Base-by-base conservation (phyloP, 208 protist species). In the Naegleria lovaniensis region DNA sequence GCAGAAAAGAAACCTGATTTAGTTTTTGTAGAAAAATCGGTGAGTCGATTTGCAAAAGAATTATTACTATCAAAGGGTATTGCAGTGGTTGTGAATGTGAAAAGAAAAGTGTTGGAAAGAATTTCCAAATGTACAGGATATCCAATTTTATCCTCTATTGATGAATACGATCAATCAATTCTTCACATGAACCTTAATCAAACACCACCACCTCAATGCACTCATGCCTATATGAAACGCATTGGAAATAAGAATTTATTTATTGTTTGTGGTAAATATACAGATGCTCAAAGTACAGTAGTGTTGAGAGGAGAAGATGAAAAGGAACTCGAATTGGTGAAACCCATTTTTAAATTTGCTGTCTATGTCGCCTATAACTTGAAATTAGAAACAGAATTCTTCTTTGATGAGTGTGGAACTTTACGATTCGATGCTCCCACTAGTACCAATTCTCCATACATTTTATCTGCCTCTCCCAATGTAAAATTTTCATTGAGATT, bases 361-460 rank as follows among this genome's bases (percentile, higher is more conserved):
- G 33, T 58, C 58, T 88, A 58, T 88, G 41, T 58, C 15, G 84
- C 84, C 11, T 88, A 88, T 25, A 52, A 88, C 55, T 38, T 88
- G 9, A 88, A 58, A 88, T 88, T 88, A 36, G 84, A 88, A 58
- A 58, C 84, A 16, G 84, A 88, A 55, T 88, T 88, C 22, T 88
- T 88, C 41, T 88, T 88, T 88, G 84, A 88, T 59, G 25, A 88
- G 33, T 88, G 41, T 58, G 41, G 84, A 39, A 88, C 36, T 25
- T 22, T 39, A 22, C 0, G n/a, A 39, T 29, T 9, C 15, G 22
- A 58, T 33, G 29, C 6, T 55, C 29, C 6, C 19, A 0, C 0
- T 19, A 58, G 0, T 4, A 58, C 13, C 19, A n/a, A 58, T 38
- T 22, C 19, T 5, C 36, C 39, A n/a, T 48, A 38, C 0, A 38